Evolutionary conservation across 2,329 filamentous ascomycete species (phyloP), one percentile per base, ranked within the genome.

Genomic region (Aspergillus hiratsukae): DNA sequence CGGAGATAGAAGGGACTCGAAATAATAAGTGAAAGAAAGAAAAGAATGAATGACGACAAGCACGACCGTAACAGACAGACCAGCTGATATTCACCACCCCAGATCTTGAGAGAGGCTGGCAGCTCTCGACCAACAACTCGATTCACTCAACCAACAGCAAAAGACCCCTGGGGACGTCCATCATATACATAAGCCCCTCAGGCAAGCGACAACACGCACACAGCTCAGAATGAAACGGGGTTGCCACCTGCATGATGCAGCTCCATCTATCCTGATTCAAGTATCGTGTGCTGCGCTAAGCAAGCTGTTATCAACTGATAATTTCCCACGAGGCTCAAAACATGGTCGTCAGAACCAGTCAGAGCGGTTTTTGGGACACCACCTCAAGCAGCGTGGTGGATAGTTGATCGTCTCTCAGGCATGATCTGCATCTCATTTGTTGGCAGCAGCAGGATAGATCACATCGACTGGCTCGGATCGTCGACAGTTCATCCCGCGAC

Each of bases 11-110:
- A 58, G 48, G 54, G 46, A 51, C 27, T 49, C 37, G 51, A 51
- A 52, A 56, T 23, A 51, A 51, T 58, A 50, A 49, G 49, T 49
- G 27, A 62, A 50, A 48, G 55, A 54, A 50, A 10, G 37, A 49
- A 35, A 53, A 56, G 25, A 48, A 25, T 48, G 50, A 40, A 31
- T 43, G 37, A 37, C 9, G 9, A 37, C 48, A 52, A 43, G 17
- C 37, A 51, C 31, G 31, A 55, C 21, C 17, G 29, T 29, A 17
- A 52, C 40, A 53, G 28, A 55, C 51, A 51, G 21, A 43, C 35
- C 43, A 27, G 43, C 43, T 46, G 43, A 46, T 46, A 17, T 46
- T 46, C 43, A 46, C 43, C 23, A 46, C 10, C 43, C 21, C 41
- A 9, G 5, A 23, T 11, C 7, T 23, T 4, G 2, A 14, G 43